Conservation (phyloP, 305 asterid genomes). For the Rubia balearica region DNA sequence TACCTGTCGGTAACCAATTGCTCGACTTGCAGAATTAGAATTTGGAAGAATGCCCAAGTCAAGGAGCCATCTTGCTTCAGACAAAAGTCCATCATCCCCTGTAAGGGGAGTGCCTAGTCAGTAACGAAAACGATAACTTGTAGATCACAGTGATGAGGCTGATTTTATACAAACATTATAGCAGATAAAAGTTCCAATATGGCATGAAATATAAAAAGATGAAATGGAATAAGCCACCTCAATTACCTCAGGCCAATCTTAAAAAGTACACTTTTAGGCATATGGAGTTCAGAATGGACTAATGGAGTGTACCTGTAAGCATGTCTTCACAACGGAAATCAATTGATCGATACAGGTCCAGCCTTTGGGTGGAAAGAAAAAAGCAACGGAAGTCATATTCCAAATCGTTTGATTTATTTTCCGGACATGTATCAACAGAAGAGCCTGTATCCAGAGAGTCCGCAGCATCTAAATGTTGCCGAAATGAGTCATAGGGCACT, state of each 20-base stretch:
- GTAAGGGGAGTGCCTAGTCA: slow-evolving; percentile 16
- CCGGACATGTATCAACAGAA: slow-evolving; percentile 34
- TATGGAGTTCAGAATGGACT: slow-evolving; percentile 1
- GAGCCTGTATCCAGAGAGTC: slow-evolving; percentile 28
- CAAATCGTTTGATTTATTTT: slow-evolving; percentile 41
- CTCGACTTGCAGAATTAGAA: slow-evolving; percentile 88
- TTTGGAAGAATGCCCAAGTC: slow-evolving; percentile 87
- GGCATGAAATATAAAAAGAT: not conserved
- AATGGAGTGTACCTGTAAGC: slow-evolving; percentile 57
- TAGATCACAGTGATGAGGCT: not conserved
- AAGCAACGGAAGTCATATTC: slow-evolving; percentile 81
- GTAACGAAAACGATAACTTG: not conserved
- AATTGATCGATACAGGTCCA: slow-evolving; percentile 81
- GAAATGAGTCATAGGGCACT: slow-evolving; percentile 77
- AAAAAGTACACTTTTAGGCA: not conserved
- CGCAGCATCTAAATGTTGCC: slow-evolving; percentile 35
- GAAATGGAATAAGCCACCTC: not conserved
- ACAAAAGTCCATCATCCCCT: slow-evolving; percentile 65
- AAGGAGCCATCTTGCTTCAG: slow-evolving; percentile 89
- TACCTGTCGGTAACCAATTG: slow-evolving; percentile 98
- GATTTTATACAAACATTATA: slow-evolving; percentile 3
- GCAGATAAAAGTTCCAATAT: not conserved
- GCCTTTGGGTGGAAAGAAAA: slow-evolving; percentile 77
- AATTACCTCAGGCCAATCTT: not conserved
- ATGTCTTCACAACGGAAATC: slow-evolving; percentile 93